phyloP scores from a whole-genome alignment of 2,329 filamentous ascomycete species.

The Microcera coccophila region DNA sequence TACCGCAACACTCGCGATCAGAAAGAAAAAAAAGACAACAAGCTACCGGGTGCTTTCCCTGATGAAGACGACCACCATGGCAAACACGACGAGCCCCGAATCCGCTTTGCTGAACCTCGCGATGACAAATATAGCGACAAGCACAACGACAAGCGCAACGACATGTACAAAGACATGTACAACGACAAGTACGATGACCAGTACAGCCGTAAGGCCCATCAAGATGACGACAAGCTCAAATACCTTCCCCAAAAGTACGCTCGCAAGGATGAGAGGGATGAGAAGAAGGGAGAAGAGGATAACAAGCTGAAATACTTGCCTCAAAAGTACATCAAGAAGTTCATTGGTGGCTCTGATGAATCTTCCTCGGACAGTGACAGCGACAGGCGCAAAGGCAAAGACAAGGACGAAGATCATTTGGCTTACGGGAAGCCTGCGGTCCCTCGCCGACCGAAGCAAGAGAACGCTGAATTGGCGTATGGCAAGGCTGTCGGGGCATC shows the following conservation, averaged over 20 bases:
- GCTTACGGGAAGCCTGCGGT: constrained; percentile 44
- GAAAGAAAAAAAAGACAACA: constrained; percentile 28
- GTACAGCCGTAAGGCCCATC: background rate
- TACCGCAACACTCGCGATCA: constrained; percentile 37
- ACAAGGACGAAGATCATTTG: constrained; percentile 43
- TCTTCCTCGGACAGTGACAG: constrained; percentile 31
- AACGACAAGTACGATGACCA: background rate
- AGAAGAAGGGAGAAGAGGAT: constrained; percentile 25
- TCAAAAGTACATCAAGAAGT: constrained; percentile 44
- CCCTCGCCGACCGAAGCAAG: constrained; percentile 20
- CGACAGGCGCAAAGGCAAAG: constrained; percentile 35
- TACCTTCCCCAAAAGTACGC: constrained; percentile 9
- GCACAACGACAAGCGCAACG: constrained; percentile 41
- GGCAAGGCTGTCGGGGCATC: constrained; percentile 20
- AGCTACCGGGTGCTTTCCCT: constrained; percentile 34
- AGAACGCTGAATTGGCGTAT: constrained; percentile 23
- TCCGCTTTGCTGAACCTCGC: constrained; percentile 25
- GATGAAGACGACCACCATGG: constrained; percentile 28
- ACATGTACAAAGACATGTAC: constrained; percentile 44
- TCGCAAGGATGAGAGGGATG: constrained; percentile 15
- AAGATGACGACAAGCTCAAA: constrained; percentile 7
- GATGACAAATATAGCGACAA: constrained; percentile 15
- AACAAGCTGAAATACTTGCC: constrained; percentile 44
- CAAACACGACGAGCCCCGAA: constrained; percentile 17
- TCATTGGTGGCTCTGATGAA: constrained; percentile 24